Conservation (phyloP, 306 rosid genomes). For the Pterocarpus santalinus region DNA sequence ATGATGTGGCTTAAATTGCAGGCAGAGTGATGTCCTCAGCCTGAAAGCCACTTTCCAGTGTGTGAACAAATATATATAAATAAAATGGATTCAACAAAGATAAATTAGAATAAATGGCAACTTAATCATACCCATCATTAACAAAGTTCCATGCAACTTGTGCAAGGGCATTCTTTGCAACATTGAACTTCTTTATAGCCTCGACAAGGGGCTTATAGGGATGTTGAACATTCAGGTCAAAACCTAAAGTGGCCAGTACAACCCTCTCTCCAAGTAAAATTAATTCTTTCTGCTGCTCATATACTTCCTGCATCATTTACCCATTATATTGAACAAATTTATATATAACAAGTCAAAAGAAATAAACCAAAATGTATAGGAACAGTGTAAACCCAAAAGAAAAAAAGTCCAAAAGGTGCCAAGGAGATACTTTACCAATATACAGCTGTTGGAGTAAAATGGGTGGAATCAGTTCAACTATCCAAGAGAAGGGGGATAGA, state of each 20-base stretch:
- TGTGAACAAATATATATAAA: constrained; percentile 55
- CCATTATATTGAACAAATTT: constrained; percentile 28
- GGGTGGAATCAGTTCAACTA: constrained; percentile 39
- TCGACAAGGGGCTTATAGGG: constrained; percentile 99
- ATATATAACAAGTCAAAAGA: constrained; percentile 21
- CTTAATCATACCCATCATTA: constrained; percentile 89
- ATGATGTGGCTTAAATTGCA: constrained; percentile 99
- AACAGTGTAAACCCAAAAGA: not conserved
- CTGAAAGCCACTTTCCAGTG: constrained; percentile 87
- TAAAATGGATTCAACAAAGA: constrained; percentile 48
- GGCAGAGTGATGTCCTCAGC: constrained; percentile 99
- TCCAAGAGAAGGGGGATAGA: constrained; percentile 32
- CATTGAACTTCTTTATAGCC: constrained; percentile 96
- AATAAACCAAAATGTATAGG: constrained; percentile 25
- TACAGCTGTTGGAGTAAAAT: constrained; percentile 24
- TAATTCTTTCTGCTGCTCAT: constrained; percentile 93
- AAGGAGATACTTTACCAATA: constrained; percentile 44
- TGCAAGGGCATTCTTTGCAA: constrained; percentile 94
- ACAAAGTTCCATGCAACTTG: constrained; percentile 99
- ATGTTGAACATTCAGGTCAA: constrained; percentile 90
- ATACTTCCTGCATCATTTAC: constrained; percentile 81
- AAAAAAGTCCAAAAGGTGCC: not conserved
- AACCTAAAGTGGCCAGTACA: constrained; percentile 92
- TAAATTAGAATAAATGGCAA: constrained; percentile 45
- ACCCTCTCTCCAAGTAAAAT: constrained; percentile 88